phyloP scores from a whole-genome alignment of 176 grass and related monocot genomes.

The Luzula sylvatica region DNA sequence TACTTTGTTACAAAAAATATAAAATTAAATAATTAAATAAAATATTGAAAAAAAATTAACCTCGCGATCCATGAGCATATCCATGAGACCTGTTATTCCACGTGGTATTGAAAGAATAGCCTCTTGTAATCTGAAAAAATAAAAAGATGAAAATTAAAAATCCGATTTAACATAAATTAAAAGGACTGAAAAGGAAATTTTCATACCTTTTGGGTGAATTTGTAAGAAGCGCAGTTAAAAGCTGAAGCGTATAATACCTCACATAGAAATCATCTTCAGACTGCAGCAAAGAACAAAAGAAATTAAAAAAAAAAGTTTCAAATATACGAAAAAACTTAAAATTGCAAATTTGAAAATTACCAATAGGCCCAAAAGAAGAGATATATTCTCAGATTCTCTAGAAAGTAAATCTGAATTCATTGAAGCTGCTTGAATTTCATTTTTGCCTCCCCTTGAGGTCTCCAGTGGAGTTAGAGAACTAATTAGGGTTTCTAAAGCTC shows the following conservation, averaged over 20 bases:
- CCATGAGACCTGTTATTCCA: slow-evolving; percentile 96
- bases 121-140: slow-evolving; percentile 74
- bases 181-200: slow-evolving; percentile 26
- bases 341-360: slow-evolving; percentile 28
- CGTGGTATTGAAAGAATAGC: slow-evolving; percentile 94
- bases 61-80: slow-evolving; percentile 99
- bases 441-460: slow-evolving; percentile 45
- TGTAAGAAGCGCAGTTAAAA: slow-evolving; percentile 90
- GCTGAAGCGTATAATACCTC: slow-evolving; percentile 92
- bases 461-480: slow-evolving; percentile 70
- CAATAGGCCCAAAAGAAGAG: slow-evolving; percentile 89
- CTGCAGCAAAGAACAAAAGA: slow-evolving; percentile 22
- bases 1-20: too few species aligned
- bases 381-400: slow-evolving; percentile 82
- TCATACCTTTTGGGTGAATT: slow-evolving; percentile 82
- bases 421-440: slow-evolving; percentile 71
- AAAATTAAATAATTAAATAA: not conserved
- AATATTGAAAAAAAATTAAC: slow-evolving; percentile 23
- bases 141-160: slow-evolving; percentile 19
- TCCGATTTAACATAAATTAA: slow-evolving; percentile 14
- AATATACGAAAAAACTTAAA: not conserved
- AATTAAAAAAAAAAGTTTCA: not conserved
- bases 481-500: slow-evolving; percentile 80
- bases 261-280: slow-evolving; percentile 99
- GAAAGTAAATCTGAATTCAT: slow-evolving; percentile 91